Base-by-base conservation (phyloP, 257 asterid species). In the Plantago elongata region DNA sequence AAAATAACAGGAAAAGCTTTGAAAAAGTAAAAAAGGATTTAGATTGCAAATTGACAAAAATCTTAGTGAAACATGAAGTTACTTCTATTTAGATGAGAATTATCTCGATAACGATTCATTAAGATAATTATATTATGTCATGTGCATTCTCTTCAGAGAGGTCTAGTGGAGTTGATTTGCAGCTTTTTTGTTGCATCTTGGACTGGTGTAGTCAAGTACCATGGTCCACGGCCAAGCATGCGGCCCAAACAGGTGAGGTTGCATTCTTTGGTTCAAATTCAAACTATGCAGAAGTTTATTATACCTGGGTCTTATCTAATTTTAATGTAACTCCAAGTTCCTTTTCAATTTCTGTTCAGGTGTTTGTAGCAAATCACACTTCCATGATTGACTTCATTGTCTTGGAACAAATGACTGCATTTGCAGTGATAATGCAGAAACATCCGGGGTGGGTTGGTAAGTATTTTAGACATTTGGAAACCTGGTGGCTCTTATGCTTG, bases 371-470 rank as follows among this genome's bases (percentile, higher is more conserved):
- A 30, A 93, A 93, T 75, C 99, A 93, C 81, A 93, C 99, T 11
- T 93, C 99, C 64, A 93, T 93, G 99, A 93, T 93, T 75, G 99
- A 93, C 74, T 93, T 93, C 84, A 78, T 93, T 54, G 77, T 89
- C 65, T 81, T 93, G 72, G 99, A 93, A 69, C 99, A 93, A 84
- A 89, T 93, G 99, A 89, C 97, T 66, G 95, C 99, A 73, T 93
- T 93, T 77, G 99, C 97, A 61, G 99, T 89, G 70, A 93, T 93
- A 57, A 93, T 93, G 99, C 99, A 93, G 84, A 93, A 93, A 81
- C 99, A 93, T 89, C 99, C 99, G 55, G 99, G 99, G 27, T 93
- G 99, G 99, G 99, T 93, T 48, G 99, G 99, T 93, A 75, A 76
- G 99, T 69, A 54, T 73, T 57, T 60, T 48, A 57, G 14, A 34